Evolutionary conservation across 441 rosid species (phyloP).

Genomic region (Geranium incanum): DNA sequence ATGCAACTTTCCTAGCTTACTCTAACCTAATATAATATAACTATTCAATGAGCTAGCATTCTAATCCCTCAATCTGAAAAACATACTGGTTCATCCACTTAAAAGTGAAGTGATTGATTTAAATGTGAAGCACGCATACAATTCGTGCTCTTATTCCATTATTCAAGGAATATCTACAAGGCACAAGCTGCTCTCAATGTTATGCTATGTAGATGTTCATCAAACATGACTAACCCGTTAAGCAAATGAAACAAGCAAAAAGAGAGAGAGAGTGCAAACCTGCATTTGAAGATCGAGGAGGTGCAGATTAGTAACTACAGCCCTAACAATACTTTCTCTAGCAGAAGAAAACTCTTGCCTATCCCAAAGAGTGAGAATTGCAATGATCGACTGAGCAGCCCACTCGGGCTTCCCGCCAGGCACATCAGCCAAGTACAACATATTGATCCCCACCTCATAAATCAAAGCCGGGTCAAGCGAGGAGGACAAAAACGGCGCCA

Average conservation of each 20-base stretch:
- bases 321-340: constrained; percentile 95
- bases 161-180: not conserved
- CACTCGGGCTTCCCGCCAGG: constrained; percentile 99
- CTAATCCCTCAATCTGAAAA: not conserved
- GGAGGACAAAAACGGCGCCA: constrained; percentile 84
- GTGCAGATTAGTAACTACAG: constrained; percentile 88
- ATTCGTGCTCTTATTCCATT: not conserved
- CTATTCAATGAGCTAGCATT: not conserved
- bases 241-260: not conserved
- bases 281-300: constrained; percentile 97
- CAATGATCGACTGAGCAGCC: constrained; percentile 92
- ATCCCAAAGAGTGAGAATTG: constrained; percentile 95
- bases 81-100: not conserved
- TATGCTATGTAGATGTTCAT: not conserved
- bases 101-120: not conserved
- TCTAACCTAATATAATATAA: not conserved
- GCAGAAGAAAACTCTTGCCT: constrained; percentile 98
- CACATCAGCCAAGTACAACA: constrained; percentile 93
- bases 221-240: not conserved
- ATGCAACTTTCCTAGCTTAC: not conserved
- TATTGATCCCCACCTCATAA: constrained; percentile 91
- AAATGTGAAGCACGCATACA: not conserved
- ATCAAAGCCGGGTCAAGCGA: constrained; percentile 90
- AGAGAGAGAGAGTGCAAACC: constrained; percentile 30
- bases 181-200: not conserved